Base-by-base conservation (phyloP, 768 basidiomycete species). In the Pilatotrama ljubarskyi region DNA sequence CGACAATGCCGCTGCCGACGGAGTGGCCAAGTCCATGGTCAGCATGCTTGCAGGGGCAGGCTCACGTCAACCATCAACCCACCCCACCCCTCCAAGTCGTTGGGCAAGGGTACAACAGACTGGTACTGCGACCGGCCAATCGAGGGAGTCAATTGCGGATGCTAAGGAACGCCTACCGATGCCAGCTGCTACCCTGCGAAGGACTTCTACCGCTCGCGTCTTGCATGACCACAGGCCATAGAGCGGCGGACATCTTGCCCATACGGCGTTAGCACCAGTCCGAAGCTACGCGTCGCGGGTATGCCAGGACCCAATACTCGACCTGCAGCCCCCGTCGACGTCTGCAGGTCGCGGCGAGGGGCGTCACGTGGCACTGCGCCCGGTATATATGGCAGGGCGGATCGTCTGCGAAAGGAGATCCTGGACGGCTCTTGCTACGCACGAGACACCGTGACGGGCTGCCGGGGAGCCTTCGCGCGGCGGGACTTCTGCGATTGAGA, bases 381-480 rank as follows among this genome's bases (percentile, higher is more conserved):
- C 55, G 36, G 37, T 24, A 29, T 40, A 47, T 40, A 38, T 38
- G 46, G 55, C 18, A 57, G 47, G 55, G 55, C 36, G n/a, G 55
- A 49, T 57, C 55, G 38, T 37, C 37, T 38, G 24, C 14, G 55
- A 47, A 47, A 7, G 15, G 15, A 25, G 51, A 11, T 20, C 10
- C 52, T 24, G 55, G 55, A 49, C 55, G 47, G 55, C 13, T 49
- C 55, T 49, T 42, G 55, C 55, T 32, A 36, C n/a, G 51, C 51
- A 41, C 17, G 37, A n/a, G 38, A 18, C 50, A 51, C 50, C 35
- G 50, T 35, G n/a, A 35, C 37, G 35, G 50, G 50, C 50, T 14
- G 24, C 13, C 20, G 35, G 50, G 35, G 50, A n/a, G 35, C 50
- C 50, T 22, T 15, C 18, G 35, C 35, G 17, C 35, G 36, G 10